Evolutionary conservation across 768 basidiomycete species (phyloP), one percentile per base, ranked within the genome.

Genomic region (Psilocybe tampanensis): DNA sequence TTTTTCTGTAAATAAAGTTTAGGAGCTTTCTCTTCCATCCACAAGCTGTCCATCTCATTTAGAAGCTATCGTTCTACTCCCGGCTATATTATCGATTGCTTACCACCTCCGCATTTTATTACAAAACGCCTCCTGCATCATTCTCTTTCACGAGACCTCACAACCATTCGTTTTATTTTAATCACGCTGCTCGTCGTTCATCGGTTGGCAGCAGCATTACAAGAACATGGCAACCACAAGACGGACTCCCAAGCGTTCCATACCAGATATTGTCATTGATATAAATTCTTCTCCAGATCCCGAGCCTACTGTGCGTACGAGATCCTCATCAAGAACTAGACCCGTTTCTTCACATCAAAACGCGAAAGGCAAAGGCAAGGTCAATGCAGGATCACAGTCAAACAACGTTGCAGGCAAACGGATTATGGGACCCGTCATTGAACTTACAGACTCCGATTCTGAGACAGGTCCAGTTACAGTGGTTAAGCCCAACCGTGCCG

Each of bases 401-500:
- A 47, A 11, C 24, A 32, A 22, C 19, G n/a, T 23, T 11, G 8
- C 21, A 44, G 51, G 47, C 18, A 49, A 48, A 39, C 29, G 33
- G 44, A 4, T 49, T 29, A 22, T 60, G 50, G 61, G 58, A 13
- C 52, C 67, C 1, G 69, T 83, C 22, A 82, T 85, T 57, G 83
- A 83, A 60, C 69, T 85, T 59, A 74, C 78, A 1, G 83, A 86
- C 64, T 80, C 81, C 21, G 81, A 83, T 44, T 66, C 70, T 49
- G 81, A 80, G 23, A 49, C 49, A 39, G 7, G 48, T 55, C 32
- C 42, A 44, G 23, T 33, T n/a, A n/a, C n/a, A n/a, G n/a, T n/a
- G n/a, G n/a, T n/a, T 8, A 51, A 18, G 29, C 5, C 12, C 47
- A 17, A 32, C 26, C 17, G 29, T 17, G 8, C 1, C 47, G 47